Evolutionary conservation across 2,329 filamentous ascomycete genomes (phyloP).

Genomic region (Acephala macrosclerotiorum): DNA sequence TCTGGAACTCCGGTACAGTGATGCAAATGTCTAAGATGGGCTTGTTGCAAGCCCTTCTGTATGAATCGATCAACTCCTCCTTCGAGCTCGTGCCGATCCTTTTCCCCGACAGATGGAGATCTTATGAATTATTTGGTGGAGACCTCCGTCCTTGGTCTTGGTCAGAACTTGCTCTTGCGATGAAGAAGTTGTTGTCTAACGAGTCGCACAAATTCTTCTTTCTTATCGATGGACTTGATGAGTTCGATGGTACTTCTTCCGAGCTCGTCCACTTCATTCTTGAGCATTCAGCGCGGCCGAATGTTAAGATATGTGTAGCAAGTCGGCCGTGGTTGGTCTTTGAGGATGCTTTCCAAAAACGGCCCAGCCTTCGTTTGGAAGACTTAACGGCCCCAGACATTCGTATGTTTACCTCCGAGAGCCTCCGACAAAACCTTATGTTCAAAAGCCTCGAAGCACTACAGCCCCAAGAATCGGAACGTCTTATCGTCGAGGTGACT

Average conservation of each 20-base stretch:
- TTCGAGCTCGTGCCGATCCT: too few species aligned
- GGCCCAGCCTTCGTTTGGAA: conserved; percentile 18
- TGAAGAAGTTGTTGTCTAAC: too few species aligned
- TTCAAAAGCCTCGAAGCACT: background rate
- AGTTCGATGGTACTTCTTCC: conserved; percentile 24
- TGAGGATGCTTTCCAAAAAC: conserved; percentile 19
- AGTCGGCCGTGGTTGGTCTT: conserved; percentile 30
- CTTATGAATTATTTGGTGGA: too few species aligned
- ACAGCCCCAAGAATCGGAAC: too few species aligned
- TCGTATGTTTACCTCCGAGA: background rate
- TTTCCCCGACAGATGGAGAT: too few species aligned
- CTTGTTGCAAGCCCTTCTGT: too few species aligned
- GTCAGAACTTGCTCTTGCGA: too few species aligned
- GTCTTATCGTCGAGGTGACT: too few species aligned
- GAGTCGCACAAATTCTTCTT: too few species aligned
- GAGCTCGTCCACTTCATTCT: conserved; percentile 16
- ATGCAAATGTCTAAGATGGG: too few species aligned
- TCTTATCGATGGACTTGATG: conserved; percentile 26
- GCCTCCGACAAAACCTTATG: background rate
- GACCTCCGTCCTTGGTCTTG: background rate
- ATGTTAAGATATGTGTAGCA: conserved; percentile 31
- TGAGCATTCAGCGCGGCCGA: background rate
- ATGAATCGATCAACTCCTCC: too few species aligned
- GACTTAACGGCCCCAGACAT: conserved; percentile 24
- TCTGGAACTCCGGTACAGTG: too few species aligned